phyloP scores from a whole-genome alignment of 2,329 filamentous ascomycete species.

The Byssochlamys sp. region DNA sequence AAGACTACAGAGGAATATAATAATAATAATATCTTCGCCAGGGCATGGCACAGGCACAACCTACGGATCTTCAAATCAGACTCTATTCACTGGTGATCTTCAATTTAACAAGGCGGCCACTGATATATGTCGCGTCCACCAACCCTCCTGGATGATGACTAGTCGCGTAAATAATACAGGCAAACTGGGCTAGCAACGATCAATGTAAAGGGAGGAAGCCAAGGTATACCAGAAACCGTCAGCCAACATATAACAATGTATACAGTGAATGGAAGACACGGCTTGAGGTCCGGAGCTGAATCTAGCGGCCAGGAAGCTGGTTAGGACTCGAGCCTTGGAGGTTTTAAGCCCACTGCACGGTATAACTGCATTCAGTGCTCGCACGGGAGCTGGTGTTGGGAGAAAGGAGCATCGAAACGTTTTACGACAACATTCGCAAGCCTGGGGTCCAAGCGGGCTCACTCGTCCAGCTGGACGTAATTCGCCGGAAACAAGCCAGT shows the following conservation, averaged over 20 bases:
- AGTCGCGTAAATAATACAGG: not conserved
- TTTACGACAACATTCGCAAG: not conserved
- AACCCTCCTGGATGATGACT: not conserved
- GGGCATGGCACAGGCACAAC: too few species aligned
- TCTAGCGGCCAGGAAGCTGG: not conserved
- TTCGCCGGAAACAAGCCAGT: conserved; percentile 68
- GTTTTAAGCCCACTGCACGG: not conserved
- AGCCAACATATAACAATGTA: not conserved
- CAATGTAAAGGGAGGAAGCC: not conserved
- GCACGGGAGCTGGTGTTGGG: not conserved
- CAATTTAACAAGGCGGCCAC: not conserved
- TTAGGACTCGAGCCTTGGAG: not conserved
- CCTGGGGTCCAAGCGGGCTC: conserved; percentile 1
- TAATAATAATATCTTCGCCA: too few species aligned
- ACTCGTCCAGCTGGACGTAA: conserved; percentile 37
- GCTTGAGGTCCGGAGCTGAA: not conserved
- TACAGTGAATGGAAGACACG: not conserved
- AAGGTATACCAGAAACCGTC: not conserved
- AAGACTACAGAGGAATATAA: too few species aligned
- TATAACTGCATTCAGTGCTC: not conserved
- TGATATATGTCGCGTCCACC: not conserved
- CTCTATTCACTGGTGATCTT: not conserved
- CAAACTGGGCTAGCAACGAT: not conserved
- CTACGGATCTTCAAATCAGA: too few species aligned
- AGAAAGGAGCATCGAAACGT: not conserved